Base-by-base conservation (phyloP, 1,284 basidiomycete genomes). In the Cutaneotrichosporon sp. region DNA sequence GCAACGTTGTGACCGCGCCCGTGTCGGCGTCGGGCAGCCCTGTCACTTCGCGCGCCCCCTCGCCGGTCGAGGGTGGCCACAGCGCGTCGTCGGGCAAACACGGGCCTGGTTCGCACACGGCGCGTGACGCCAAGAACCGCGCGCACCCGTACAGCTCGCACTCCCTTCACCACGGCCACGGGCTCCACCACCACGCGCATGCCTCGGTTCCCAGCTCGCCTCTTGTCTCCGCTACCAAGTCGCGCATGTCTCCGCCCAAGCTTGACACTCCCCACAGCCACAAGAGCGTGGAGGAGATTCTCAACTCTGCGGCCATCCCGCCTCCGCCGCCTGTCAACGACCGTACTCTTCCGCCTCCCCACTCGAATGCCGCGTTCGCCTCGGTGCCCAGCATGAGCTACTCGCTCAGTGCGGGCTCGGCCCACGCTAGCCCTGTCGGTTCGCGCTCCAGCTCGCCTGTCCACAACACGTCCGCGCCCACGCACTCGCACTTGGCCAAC, bases 201-300 rank as follows among this genome's bases (percentile, higher is more conserved):
- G 57, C 54, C 27, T 72, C 74, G 13, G 74, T 74, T 4, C 78
- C 79, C 29, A 75, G 69, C 62, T 74, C 76, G 54, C 72, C 75
- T 31, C 72, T 75, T 52, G 72, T 76, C 51, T 24, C 52, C 34
- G 56, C 59, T 55, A 59, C 63, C 31, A 69, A 67, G 66, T 64
- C 67, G 46, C 67, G 75, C 27, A 76, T 75, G 75, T 76, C 71
- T 1, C 75, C 74, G 20, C 78, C 74, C 18, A 73, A 70, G 60
- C 45, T 76, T 14, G 60, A 67, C 33, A 62, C 47, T 53, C 53
- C 45, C 51, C 68, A 67, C 64, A 75, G 77, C 51, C 68, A 67
- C 64, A 75, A 78, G 59, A 67, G 68, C 24, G 79, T 81, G n/a
- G 78, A 80, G 62, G 80, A 81, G 61, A 81, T 81, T 50, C 69